A percentile compares a stretch with the other conserved stretches of the same genome.
phyloP scores from a whole-genome alignment of 768 basidiomycete species.

The Macrolepiota albuminosa region DNA sequence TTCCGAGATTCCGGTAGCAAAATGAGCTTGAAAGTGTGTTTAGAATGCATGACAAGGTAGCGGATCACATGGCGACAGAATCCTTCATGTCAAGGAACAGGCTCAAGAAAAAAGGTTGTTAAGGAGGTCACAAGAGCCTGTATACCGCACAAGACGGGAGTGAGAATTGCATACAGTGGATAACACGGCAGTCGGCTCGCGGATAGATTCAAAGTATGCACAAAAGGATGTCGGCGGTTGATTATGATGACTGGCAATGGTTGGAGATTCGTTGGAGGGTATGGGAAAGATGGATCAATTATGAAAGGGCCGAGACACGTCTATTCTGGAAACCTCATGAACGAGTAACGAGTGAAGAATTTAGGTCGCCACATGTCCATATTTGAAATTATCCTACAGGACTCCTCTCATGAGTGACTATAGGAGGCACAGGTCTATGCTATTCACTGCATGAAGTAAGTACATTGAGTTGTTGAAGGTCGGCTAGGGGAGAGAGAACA shows the following conservation, averaged over 20 bases:
- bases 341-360: neutral
- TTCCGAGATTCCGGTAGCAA: neutral
- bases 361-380: no score
- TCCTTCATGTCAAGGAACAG: neutral
- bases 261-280: neutral
- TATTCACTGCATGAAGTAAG: no score
- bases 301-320: neutral
- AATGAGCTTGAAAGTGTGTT: neutral
- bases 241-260: neutral
- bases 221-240: neutral
- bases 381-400: no score
- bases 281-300: neutral
- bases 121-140: neutral
- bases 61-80: neutral
- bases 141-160: neutral
- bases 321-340: neutral
- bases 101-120: neutral
- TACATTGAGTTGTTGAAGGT: no score
- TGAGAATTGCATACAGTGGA: neutral
- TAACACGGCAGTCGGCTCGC: neutral
- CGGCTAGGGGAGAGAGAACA: no score
- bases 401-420: no score
- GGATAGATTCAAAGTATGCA: neutral
- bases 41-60: neutral
- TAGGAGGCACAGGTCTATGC: no score